Conservation (phyloP, 805 yeast genomes). For the Brettanomyces bruxellensis region DNA sequence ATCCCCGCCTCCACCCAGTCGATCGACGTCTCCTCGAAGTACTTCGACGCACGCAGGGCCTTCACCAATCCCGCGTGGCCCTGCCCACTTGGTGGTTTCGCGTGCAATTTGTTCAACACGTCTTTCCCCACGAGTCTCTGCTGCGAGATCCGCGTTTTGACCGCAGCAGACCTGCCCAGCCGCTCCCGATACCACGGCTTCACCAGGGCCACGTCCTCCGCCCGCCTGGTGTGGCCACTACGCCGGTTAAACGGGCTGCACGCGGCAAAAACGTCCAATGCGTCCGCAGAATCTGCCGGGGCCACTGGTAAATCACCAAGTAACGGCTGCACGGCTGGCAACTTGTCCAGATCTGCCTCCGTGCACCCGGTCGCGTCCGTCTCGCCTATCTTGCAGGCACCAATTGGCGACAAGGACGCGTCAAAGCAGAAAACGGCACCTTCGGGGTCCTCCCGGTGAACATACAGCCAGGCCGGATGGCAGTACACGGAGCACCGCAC, state of each 20-base stretch:
- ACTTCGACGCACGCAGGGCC: constrained; percentile 68
- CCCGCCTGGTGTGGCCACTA: constrained; percentile 63
- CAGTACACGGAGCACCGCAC: constrained; percentile 58
- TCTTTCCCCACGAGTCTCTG: constrained; percentile 77
- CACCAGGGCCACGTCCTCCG: constrained; percentile 81
- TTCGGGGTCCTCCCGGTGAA: constrained; percentile 39
- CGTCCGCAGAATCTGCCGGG: constrained; percentile 41
- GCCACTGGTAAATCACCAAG: constrained; percentile 36
- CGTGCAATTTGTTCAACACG: constrained; percentile 63
- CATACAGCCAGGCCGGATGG: constrained; percentile 47
- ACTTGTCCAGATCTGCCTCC: constrained; percentile 10
- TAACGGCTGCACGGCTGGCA: constrained; percentile 36
- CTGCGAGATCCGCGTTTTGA: constrained; percentile 78
- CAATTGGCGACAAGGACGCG: constrained; percentile 46
- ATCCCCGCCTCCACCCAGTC: constrained; percentile 99
- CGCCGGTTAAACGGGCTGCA: constrained; percentile 79
- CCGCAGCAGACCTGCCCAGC: constrained; percentile 45
- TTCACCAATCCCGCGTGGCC: constrained; percentile 49
- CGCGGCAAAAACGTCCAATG: constrained; percentile 67
- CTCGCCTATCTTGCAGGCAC: constrained; percentile 4
- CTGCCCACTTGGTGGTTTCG: constrained; percentile 30
- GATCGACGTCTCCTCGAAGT: constrained; percentile 81
- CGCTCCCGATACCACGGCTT: constrained; percentile 79
- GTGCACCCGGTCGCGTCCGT: constrained; percentile 7
- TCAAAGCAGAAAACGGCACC: constrained; percentile 50